Percentiles rank a stretch among this genome's conserved stretches.
phyloP scores from a whole-genome alignment of 345 rosid genomes.

The Salix suchowensis region DNA sequence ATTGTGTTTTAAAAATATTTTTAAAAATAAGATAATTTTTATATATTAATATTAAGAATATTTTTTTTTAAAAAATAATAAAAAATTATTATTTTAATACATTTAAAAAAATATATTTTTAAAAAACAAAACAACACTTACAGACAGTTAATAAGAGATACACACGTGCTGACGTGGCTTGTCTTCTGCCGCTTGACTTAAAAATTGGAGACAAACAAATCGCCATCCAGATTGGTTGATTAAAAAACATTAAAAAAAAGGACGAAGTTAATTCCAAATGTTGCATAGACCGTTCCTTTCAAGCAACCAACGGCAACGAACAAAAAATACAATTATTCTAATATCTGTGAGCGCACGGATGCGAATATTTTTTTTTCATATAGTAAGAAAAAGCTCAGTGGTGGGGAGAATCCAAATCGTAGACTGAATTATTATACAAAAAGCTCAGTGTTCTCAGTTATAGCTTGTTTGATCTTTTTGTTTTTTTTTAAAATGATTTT shows the following conservation, averaged over 20 bases:
- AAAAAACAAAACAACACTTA: too few relatives aligned
- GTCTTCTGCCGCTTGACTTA: background rate
- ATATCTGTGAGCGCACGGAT: constrained; percentile 17
- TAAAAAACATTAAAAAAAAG: too few relatives aligned
- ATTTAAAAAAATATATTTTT: too few relatives aligned
- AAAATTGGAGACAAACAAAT: background rate
- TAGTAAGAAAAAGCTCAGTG: constrained; percentile 19
- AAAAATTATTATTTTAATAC: too few relatives aligned
- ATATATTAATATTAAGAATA: too few relatives aligned
- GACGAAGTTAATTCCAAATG: background rate
- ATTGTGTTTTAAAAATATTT: too few relatives aligned
- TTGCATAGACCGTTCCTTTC: constrained; percentile 20
- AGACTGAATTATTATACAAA: constrained; percentile 13
- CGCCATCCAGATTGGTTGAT: background rate
- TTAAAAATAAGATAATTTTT: too few relatives aligned
- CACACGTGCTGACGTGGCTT: background rate
- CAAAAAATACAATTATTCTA: constrained; percentile 6
- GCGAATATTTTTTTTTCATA: constrained; percentile 11
- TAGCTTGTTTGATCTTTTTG: too few relatives aligned
- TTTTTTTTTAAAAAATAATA: too few relatives aligned
- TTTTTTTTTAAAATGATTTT: too few relatives aligned
- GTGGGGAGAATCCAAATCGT: constrained; percentile 40
- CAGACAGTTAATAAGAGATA: background rate
- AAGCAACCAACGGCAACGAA: constrained; percentile 10
- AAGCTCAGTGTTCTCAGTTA: too few relatives aligned